Conservation (phyloP, 1,284 basidiomycete species). For the Malassezia nana region DNA sequence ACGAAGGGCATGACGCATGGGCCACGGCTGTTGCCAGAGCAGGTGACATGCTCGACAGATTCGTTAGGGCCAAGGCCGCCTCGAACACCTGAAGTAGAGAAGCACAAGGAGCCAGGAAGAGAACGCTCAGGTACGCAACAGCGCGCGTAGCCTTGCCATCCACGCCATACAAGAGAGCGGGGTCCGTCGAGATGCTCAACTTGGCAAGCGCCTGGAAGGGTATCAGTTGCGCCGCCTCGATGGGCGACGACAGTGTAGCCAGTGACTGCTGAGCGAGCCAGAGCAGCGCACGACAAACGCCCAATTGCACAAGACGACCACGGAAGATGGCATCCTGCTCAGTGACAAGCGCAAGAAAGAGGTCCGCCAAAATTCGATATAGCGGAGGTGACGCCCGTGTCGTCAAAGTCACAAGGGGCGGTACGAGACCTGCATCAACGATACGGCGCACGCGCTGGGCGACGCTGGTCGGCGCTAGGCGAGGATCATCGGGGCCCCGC, state of each 20-base stretch:
- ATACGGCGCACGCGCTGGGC: conserved; percentile 23
- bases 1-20: neutral
- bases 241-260: neutral
- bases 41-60: conserved; percentile 61
- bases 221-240: conserved; percentile 52
- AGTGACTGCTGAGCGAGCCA: conserved; percentile 50
- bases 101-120: conserved; percentile 49
- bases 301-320: conserved; percentile 68
- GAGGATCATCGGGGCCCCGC: neutral
- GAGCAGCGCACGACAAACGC: conserved; percentile 65
- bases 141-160: conserved; percentile 15
- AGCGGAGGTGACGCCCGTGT: neutral
- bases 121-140: conserved; percentile 19
- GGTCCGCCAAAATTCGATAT: conserved; percentile 9
- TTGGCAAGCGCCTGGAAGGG: conserved; percentile 83
- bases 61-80: conserved; percentile 86
- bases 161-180: conserved; percentile 70
- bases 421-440: conserved; percentile 24
- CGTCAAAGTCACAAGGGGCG: conserved; percentile 23
- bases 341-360: conserved; percentile 23
- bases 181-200: conserved; percentile 79
- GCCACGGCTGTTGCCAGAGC: conserved; percentile 48
- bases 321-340: conserved; percentile 62
- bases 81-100: conserved; percentile 78
- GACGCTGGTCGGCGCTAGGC: conserved; percentile 4